These are phyloP conservation scores for Penicillium lividum DNA, from an alignment of 495 filamentous ascomycete species.

Conservation along the genomic window DNA sequence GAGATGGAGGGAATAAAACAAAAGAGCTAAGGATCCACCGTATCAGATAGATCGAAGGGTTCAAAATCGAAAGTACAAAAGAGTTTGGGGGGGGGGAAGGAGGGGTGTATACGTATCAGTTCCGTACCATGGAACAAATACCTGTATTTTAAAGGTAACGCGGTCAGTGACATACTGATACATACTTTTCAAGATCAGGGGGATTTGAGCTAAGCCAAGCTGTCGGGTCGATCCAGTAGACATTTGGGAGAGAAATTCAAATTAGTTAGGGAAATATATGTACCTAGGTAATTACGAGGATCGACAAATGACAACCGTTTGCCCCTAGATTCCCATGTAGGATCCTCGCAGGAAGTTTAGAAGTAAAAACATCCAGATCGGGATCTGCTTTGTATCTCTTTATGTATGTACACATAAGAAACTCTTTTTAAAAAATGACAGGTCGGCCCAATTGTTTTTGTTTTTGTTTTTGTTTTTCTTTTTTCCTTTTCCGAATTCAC, in stretches of 20 bases:
- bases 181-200: not conserved
- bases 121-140: not conserved
- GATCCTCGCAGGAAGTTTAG: not conserved
- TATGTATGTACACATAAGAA: too few relatives aligned
- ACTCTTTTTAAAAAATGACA: slow-evolving; percentile 14
- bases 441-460: slow-evolving; percentile 21
- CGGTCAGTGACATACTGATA: not conserved
- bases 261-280: too few relatives aligned
- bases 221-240: slow-evolving; percentile 28
- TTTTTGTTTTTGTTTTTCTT: not conserved
- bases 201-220: slow-evolving; percentile 25
- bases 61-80: slow-evolving; percentile 2
- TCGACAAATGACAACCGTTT: slow-evolving; percentile 28
- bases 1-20: not conserved
- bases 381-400: not conserved
- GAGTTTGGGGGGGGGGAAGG: slow-evolving; percentile 1
- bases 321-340: slow-evolving; percentile 22
- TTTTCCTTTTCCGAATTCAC: slow-evolving; percentile 1
- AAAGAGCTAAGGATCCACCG: slow-evolving; percentile 4
- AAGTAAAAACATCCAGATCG: not conserved
- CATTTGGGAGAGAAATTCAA: not conserved
- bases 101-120: not conserved
- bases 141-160: not conserved
- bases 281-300: slow-evolving; percentile 18
- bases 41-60: slow-evolving; percentile 28